A percentile compares a stretch with the other conserved stretches of the same genome.
Conservation (phyloP, 441 rosid species). For the Mallotus repandus region DNA sequence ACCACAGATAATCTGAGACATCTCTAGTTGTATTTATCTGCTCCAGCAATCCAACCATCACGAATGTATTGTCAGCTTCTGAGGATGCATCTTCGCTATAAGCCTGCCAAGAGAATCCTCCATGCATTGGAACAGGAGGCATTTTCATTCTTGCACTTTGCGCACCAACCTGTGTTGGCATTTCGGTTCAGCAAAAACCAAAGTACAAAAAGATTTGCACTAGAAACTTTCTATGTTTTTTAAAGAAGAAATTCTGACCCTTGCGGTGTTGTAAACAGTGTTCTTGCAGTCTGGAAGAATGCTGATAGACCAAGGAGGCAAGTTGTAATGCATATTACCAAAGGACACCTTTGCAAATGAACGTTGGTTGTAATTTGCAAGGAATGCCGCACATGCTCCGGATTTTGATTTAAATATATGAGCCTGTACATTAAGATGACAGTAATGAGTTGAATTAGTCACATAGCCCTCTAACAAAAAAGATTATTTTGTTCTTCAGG, state of each 20-base stretch:
- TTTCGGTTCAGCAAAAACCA: conserved; percentile 23
- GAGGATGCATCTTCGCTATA: conserved; percentile 70
- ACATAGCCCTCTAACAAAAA: background rate
- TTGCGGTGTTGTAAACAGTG: conserved; percentile 94
- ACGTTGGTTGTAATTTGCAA: conserved; percentile 68
- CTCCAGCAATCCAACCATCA: conserved; percentile 77
- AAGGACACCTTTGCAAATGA: conserved; percentile 73
- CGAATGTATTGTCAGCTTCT: conserved; percentile 62
- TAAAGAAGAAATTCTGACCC: conserved; percentile 46
- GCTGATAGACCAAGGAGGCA: conserved; percentile 99
- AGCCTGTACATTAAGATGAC: conserved; percentile 53
- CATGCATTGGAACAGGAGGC: conserved; percentile 72
- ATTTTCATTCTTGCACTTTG: conserved; percentile 86
- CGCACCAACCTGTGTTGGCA: conserved; percentile 64
- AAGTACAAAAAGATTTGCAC: conserved; percentile 5
- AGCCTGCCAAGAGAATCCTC: conserved; percentile 91
- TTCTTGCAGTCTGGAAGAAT: conserved; percentile 98
- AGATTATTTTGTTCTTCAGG: conserved; percentile 5
- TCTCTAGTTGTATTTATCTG: conserved; percentile 95
- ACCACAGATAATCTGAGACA: conserved; percentile 89
- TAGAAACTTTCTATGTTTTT: background rate
- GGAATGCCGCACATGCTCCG: conserved; percentile 95
- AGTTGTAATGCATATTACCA: conserved; percentile 69
- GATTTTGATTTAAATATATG: conserved; percentile 69
- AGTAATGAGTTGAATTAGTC: background rate